phyloP scores from a whole-genome alignment of 148 eudicot genomes.

The Amaranthus hypochondriacus region DNA sequence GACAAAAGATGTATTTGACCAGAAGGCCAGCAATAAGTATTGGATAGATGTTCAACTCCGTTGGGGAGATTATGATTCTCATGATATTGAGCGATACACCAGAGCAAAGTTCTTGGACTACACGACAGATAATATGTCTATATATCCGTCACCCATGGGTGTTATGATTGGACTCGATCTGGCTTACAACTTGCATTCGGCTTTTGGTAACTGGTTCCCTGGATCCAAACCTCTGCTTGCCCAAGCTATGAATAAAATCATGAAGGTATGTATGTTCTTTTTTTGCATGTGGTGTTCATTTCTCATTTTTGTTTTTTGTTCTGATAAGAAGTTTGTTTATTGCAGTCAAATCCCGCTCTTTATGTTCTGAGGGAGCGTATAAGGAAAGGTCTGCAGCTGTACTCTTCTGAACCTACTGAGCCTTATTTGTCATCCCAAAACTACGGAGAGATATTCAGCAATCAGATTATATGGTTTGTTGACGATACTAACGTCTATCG shows the following conservation, averaged over 20 bases:
- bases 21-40: conserved; percentile 95
- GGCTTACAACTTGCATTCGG: conserved; percentile 99
- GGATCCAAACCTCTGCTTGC: conserved; percentile 96
- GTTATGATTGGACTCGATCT: conserved; percentile 98
- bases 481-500: conserved; percentile 99
- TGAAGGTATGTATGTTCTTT: conserved; percentile 57
- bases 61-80: conserved; percentile 99
- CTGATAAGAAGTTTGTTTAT: conserved; percentile 8
- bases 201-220: conserved; percentile 99
- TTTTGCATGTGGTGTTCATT: conserved; percentile 1
- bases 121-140: conserved; percentile 99
- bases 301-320: not conserved
- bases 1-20: conserved; percentile 97
- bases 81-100: conserved; percentile 97
- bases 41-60: conserved; percentile 99
- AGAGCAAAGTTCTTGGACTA: conserved; percentile 99
- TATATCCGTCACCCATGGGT: conserved; percentile 97
- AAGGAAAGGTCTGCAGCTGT: conserved; percentile 94
- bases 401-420: conserved; percentile 99
- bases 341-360: conserved; percentile 97
- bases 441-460: conserved; percentile 97
- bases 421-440: conserved; percentile 97
- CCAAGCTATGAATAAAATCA: conserved; percentile 99
- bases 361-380: conserved; percentile 96
- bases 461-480: conserved; percentile 98